Evolutionary conservation across 2,329 filamentous ascomycete species (phyloP).

Genomic region (Fusarium avenaceum): DNA sequence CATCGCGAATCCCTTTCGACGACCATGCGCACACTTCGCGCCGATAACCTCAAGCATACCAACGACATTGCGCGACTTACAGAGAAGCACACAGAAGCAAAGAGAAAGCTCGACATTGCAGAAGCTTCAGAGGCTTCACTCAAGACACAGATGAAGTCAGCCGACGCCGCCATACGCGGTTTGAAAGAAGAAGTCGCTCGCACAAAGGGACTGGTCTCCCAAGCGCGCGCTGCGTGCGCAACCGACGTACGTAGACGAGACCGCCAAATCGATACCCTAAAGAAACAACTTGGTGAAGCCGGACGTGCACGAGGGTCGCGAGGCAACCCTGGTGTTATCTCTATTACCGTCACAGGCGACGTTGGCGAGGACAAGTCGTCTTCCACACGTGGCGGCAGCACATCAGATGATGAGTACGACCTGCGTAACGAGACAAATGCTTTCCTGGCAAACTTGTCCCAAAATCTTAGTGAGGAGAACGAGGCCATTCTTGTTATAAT

Average conservation of each 20-base stretch:
- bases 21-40: constrained; percentile 81
- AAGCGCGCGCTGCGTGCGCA: constrained; percentile 87
- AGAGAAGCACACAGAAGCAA: constrained; percentile 67
- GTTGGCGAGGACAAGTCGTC: constrained; percentile 63
- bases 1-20: constrained; percentile 86
- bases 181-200: constrained; percentile 87
- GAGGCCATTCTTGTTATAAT: constrained; percentile 82
- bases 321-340: constrained; percentile 67
- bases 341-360: constrained; percentile 70
- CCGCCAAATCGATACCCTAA: constrained; percentile 87
- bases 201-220: constrained; percentile 82
- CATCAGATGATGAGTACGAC: constrained; percentile 68
- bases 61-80: constrained; percentile 73
- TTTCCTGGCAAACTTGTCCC: constrained; percentile 87
- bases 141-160: constrained; percentile 77
- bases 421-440: constrained; percentile 90
- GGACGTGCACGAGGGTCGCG: constrained; percentile 71
- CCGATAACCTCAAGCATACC: constrained; percentile 80
- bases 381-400: constrained; percentile 36
- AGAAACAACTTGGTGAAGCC: constrained; percentile 84
- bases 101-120: constrained; percentile 67
- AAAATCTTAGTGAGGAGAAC: constrained; percentile 90
- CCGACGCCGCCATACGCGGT: constrained; percentile 80
- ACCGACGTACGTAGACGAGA: constrained; percentile 94
- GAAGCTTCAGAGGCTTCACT: constrained; percentile 80